Evolutionary conservation across 805 yeast species (phyloP), one percentile per base, ranked within the genome.

Genomic region (Saccharomycopsis schoenii): DNA sequence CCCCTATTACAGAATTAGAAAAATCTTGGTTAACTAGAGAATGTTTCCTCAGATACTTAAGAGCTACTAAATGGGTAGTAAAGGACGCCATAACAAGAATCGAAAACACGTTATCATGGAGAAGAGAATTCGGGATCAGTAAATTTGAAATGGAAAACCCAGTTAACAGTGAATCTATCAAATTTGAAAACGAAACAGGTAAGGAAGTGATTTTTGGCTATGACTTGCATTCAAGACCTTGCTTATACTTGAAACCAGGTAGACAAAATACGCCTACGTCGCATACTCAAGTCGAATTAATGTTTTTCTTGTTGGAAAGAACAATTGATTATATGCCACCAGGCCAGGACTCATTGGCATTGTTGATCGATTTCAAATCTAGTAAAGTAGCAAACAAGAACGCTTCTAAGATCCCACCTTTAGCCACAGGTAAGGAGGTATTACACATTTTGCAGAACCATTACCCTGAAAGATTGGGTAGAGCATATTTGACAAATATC

Each of bases 401-500:
- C 78, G 71, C 84, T 76, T 81, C 86, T 61, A 89, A 88, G 70
- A 83, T 90, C 61, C 98, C 98, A n/a, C 90, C 97, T 1, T 77
- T 93, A 52, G 80, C 87, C 58, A 88, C 84, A 17, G 97, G 97
- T 41, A 86, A 92, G 70, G 96, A 91, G 74, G 98, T 93, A 39
- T 79, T 94, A 66, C 89, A 88, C 72, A 94, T 94, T 71, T 77
- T 94, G 67, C 99, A 94, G 74, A 91, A 96, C 12, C 99, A 94
- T 73, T 94, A 94, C 72, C 99, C 99, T 3, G 99, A 94, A 72
- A 82, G 99, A 68, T 78, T 94, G 62, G 99, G 99, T 47, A 87
- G 86, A 70, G 97, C 97, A 0, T 78, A 92, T 56, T 78, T 94
- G 59, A 89, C 96, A 57, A 93, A 94, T 73, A 91, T 94, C 66